Conservation (phyloP, 768 basidiomycete species). For the Punctularia strigosozonata region DNA sequence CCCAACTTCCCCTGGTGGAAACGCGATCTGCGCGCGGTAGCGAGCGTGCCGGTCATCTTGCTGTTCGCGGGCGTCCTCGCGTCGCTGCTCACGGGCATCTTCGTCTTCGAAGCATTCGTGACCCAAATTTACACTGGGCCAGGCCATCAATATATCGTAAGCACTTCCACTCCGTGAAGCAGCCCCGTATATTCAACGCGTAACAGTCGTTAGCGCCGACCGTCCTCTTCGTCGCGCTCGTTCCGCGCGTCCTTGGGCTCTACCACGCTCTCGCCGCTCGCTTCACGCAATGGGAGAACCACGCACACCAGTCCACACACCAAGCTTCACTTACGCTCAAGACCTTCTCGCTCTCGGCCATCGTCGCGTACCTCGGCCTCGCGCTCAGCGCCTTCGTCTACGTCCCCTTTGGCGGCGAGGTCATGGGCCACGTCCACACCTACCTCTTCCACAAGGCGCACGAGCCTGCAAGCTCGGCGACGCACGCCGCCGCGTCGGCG, state of each 20-base stretch:
- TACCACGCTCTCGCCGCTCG: slow-evolving; percentile 58
- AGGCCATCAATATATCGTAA: slow-evolving; percentile 64
- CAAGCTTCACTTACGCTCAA: slow-evolving; percentile 78
- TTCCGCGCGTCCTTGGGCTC: slow-evolving; percentile 66
- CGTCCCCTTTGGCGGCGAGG: slow-evolving; percentile 81
- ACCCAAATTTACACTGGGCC: slow-evolving; percentile 83
- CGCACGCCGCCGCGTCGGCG: slow-evolving; percentile 10
- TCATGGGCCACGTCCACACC: slow-evolving; percentile 46
- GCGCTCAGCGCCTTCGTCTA: slow-evolving; percentile 92
- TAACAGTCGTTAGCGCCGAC: slow-evolving; percentile 71
- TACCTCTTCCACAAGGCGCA: slow-evolving; percentile 14
- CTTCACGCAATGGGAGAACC: slow-evolving; percentile 88
- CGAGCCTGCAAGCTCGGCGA: slow-evolving; percentile 5
- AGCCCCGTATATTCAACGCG: background rate
- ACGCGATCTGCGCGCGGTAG: slow-evolving; percentile 54
- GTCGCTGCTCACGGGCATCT: slow-evolving; percentile 67
- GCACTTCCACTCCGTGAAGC: slow-evolving; percentile 13
- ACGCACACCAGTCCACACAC: slow-evolving; percentile 67
- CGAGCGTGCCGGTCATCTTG: slow-evolving; percentile 61
- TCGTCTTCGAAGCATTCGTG: slow-evolving; percentile 85
- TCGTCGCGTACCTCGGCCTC: slow-evolving; percentile 89
- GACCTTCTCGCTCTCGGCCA: slow-evolving; percentile 77
- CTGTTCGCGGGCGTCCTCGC: slow-evolving; percentile 62
- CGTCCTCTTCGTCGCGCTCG: slow-evolving; percentile 65
- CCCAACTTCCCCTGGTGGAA: slow-evolving; percentile 60